Evolutionary conservation across 148 eudicot genomes (phyloP).

Genomic region (Bassia scoparia): DNA sequence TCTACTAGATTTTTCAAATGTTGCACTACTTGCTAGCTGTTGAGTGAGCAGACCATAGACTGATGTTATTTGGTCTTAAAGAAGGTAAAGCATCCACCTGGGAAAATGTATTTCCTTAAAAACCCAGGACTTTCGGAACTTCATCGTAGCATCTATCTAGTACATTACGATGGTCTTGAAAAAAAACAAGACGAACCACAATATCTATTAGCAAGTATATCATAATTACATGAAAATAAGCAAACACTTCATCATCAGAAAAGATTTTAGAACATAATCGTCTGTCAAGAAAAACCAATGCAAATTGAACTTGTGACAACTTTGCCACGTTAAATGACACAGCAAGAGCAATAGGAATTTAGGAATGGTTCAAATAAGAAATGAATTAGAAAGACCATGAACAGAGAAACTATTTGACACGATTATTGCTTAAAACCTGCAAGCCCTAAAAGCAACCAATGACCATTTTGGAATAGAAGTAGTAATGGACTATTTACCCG

Average conservation of each 20-base stretch:
- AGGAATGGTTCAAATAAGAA: no score
- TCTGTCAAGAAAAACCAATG: background rate
- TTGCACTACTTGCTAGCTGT: constrained; percentile 58
- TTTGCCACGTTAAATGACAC: background rate
- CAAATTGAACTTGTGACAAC: background rate
- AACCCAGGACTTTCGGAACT: constrained; percentile 58
- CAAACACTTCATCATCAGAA: background rate
- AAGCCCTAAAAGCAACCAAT: background rate
- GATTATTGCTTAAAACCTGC: background rate
- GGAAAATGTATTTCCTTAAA: constrained; percentile 80
- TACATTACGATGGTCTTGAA: constrained; percentile 58
- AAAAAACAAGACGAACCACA: constrained; percentile 11
- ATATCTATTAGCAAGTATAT: background rate
- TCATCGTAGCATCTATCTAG: constrained; percentile 75
- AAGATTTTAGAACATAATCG: background rate
- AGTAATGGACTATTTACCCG: background rate
- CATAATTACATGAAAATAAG: background rate
- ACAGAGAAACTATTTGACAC: background rate
- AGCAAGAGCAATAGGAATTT: background rate
- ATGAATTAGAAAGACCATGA: background rate
- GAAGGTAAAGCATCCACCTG: constrained; percentile 76
- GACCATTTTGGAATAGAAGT: background rate
- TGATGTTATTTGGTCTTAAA: constrained; percentile 55
- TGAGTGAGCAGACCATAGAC: constrained; percentile 77
- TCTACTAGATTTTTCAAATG: background rate